Evolutionary conservation across 805 yeast genomes (phyloP).

Genomic region (Lipomyces orientalis): DNA sequence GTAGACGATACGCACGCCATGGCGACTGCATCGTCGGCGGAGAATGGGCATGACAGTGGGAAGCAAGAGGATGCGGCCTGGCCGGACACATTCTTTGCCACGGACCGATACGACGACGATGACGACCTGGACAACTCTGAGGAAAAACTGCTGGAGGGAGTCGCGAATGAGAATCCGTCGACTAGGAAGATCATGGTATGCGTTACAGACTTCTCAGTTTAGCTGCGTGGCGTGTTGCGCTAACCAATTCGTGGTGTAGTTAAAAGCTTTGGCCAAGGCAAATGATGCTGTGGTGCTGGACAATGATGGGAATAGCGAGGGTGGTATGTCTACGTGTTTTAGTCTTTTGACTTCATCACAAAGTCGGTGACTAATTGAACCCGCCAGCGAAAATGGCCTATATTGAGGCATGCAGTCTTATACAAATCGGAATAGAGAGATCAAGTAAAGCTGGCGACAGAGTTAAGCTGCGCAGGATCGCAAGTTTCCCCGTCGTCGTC

Average conservation of each 20-base stretch:
- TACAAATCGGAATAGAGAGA: slow-evolving; percentile 11
- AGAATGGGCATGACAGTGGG: background rate
- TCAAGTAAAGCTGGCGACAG: slow-evolving; percentile 1
- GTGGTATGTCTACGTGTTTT: slow-evolving; percentile 9
- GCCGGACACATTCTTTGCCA: background rate
- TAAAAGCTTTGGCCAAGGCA: slow-evolving; percentile 18
- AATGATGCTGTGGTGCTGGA: slow-evolving; percentile 24
- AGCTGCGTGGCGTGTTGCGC: background rate
- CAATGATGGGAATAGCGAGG: slow-evolving; percentile 2
- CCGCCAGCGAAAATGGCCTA: slow-evolving; percentile 18
- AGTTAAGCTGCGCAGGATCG: slow-evolving; percentile 13
- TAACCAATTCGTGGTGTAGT: background rate
- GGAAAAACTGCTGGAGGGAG: background rate
- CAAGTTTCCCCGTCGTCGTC: background rate
- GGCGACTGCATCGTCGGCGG: background rate
- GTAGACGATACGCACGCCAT: background rate
- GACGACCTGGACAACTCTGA: background rate
- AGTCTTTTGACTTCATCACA: background rate
- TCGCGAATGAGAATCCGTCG: background rate
- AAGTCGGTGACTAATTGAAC: background rate
- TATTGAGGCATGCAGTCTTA: slow-evolving; percentile 24
- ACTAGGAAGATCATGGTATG: background rate
- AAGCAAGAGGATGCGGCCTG: background rate
- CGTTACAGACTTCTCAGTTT: too few species aligned
- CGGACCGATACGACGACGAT: background rate